Base-by-base conservation (phyloP, 1,139 yeast genomes). In the Geotrichum aggregatum region DNA sequence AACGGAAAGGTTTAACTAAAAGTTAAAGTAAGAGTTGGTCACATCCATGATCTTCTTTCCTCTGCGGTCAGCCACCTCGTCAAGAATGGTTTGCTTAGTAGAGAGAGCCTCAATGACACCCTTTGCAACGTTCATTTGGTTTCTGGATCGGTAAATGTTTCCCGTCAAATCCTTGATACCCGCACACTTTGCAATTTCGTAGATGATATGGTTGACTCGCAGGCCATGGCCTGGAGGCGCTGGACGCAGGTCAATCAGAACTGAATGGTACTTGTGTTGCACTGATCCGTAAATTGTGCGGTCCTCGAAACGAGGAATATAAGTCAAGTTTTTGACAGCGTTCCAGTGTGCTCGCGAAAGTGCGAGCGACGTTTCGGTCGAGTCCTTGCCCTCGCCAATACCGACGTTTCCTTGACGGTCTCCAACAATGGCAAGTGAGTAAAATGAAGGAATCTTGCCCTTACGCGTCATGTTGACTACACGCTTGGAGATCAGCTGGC, bases 1-100 rank as follows among this genome's bases (percentile, higher is more conserved):
- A n/a, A n/a, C n/a, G n/a, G n/a, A n/a, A n/a, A n/a, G n/a, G n/a
- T n/a, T n/a, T n/a, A n/a, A 19, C 33, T 61, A 67, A 58, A 69
- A 67, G 57, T 69, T 67, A 56, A 68, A 91, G 74, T 92, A 92
- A 42, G 88, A 83, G 73, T 86, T 87, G 70, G 95, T 84, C 66
- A 92, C 84, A 70, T 92, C 98, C 45, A 89, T 89, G 65, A 92
- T 79, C 77, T 88, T 88, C 78, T 91, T 92, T 57, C 99, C 99
- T 73, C 99, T 82, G 61, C 85, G 87, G 52, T 83, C 78, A 21
- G 98, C 97, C 68, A 92, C 78, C 63, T 89, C 96, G 62, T 87
- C 95, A 61, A 88, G 77, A 13, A 94, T 77, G 60, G 81, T 80
- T 71, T 91, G 98, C 63, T 81, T 80, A 52, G 74, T 69, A 45